A percentile compares a stretch with the other conserved stretches of the same genome.
Evolutionary conservation across 345 rosid species (phyloP).

Genomic region (Lepidium aucheri): DNA sequence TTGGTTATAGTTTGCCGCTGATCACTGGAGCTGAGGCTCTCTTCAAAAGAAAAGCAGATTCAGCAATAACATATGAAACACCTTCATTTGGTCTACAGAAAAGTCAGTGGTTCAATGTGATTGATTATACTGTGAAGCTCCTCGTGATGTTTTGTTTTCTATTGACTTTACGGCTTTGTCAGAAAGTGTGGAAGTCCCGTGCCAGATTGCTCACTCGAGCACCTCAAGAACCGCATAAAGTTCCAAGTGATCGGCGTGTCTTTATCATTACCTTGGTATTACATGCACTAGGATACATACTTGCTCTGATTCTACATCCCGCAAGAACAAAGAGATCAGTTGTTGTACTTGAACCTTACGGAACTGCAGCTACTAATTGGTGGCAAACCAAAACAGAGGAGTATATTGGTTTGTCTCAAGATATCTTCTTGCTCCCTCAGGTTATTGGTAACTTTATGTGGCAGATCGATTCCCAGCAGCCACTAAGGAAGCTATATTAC

Average conservation of each 20-base stretch:
- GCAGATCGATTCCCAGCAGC: constrained; percentile 54
- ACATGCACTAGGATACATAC: constrained; percentile 49
- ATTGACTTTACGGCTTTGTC: constrained; percentile 65
- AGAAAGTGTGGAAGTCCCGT: constrained; percentile 87
- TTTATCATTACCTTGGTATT: constrained; percentile 34
- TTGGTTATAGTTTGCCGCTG: constrained; percentile 71
- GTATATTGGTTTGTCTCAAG: constrained; percentile 80
- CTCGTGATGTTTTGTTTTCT: constrained; percentile 64
- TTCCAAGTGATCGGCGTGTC: constrained; percentile 60
- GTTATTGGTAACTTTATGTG: constrained; percentile 63
- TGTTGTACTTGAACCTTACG: neutral
- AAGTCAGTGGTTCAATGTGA: constrained; percentile 58
- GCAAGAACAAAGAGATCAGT: constrained; percentile 30
- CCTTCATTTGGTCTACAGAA: constrained; percentile 46
- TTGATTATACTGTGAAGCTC: constrained; percentile 70
- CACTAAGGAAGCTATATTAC: constrained; percentile 57
- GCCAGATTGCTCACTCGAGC: constrained; percentile 37
- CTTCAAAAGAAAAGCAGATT: constrained; percentile 44
- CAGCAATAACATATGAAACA: constrained; percentile 34
- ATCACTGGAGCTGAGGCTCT: constrained; percentile 84
- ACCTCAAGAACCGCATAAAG: constrained; percentile 50
- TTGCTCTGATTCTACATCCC: constrained; percentile 43
- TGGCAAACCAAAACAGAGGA: constrained; percentile 78
- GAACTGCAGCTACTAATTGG: neutral
- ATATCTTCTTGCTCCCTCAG: constrained; percentile 86